Base-by-base conservation (phyloP, 371 early-diverging fungal genomes). In the Mycotypha africana region DNA sequence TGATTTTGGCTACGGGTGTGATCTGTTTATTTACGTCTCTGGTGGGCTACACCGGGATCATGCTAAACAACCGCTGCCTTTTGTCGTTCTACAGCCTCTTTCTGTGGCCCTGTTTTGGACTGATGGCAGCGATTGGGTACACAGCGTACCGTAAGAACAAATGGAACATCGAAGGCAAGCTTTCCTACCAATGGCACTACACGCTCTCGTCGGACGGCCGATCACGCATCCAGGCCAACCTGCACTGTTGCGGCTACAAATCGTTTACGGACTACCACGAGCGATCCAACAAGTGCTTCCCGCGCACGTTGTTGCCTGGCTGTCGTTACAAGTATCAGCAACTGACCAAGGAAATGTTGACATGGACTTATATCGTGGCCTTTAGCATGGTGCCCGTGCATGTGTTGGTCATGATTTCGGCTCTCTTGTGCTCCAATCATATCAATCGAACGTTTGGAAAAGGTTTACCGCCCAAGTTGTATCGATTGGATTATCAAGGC, bases 241-340 rank as follows among this genome's bases (percentile, higher is more conserved):
- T 81, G 11, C 76, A 75, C 30, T 81, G 81, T 40, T 81, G 81
- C 42, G 81, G 81, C 2, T 78, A 72, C 57, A 70, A 77, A 30
- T 57, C 63, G 2, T 60, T 71, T 22, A 51, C 66, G 1, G 81
- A 81, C 42, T 77, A 67, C 23, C 77, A 78, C 19, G 76, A 78
- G 24, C 51, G 68, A 34, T 78, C 78, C 31, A 62, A 76, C 46
- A 65, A 73, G 26, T 81, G 81, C 28, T 81, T 74, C 49, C 81
- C 81, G 11, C 67, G 81, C 4, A 77, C 79, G 1, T 51, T 77
- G 0, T 47, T 75, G 4, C 79, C 78, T 2, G 62, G 74, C 1
- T 81, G 81, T 42, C 68, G 70, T 43, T 56, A 52, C 49, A 66
- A 67, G 26, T 75, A 77, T 33, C 67, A 74, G 21, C 50, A 60